Evolutionary conservation across 176 grass and related monocot genomes (phyloP).

Genomic region (Triticum dicoccoides): DNA sequence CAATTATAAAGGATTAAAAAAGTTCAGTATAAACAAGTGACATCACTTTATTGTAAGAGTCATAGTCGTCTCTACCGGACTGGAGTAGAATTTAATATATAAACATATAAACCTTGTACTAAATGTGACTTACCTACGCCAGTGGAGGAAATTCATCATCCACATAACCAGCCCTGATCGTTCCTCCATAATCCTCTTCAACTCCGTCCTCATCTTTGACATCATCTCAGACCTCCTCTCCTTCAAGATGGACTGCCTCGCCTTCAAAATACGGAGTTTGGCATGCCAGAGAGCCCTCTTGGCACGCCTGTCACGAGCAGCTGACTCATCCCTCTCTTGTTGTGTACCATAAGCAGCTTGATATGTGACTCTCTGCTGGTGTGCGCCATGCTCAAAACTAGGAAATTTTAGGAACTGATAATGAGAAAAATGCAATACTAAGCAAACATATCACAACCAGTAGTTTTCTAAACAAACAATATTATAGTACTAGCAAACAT

Average conservation of each 20-base stretch:
- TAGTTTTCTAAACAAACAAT: too few relatives aligned
- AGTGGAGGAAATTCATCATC: neutral
- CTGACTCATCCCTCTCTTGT: neutral
- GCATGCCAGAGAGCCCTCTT: neutral
- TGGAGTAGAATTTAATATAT: too few relatives aligned
- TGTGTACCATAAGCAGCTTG: neutral
- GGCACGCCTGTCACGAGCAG: neutral
- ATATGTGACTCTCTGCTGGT: neutral
- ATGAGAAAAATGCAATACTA: neutral
- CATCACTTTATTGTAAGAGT: too few relatives aligned
- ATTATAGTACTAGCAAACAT: too few relatives aligned
- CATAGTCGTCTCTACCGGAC: too few relatives aligned
- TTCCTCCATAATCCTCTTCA: neutral
- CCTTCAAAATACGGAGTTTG: neutral
- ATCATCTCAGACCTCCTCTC: neutral
- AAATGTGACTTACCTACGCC: neutral
- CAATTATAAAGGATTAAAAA: too few relatives aligned
- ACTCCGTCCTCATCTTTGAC: neutral
- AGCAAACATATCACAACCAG: neutral
- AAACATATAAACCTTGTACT: neutral
- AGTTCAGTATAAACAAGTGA: too few relatives aligned
- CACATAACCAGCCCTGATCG: neutral
- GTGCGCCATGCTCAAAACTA: neutral
- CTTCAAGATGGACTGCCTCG: neutral
- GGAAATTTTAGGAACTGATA: neutral